Conservation (phyloP, 2,329 filamentous ascomycete genomes). For the Myotisia sp. region DNA sequence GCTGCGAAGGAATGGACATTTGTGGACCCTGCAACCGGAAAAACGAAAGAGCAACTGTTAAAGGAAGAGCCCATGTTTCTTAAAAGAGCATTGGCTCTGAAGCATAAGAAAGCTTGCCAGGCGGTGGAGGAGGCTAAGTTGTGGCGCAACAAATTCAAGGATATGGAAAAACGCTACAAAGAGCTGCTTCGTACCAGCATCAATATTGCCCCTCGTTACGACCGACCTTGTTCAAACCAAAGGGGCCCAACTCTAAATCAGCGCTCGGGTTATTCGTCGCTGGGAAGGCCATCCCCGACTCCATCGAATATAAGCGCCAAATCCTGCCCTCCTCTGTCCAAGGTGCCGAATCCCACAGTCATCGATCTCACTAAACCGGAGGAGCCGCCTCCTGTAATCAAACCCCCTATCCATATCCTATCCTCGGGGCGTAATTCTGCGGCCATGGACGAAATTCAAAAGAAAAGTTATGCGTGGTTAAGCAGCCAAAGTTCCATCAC, state of each 20-base stretch:
- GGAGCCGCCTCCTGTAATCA: not conserved
- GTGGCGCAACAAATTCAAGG: constrained; percentile 15
- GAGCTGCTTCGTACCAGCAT: constrained; percentile 3
- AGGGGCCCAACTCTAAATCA: too few relatives aligned
- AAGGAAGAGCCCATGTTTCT: constrained; percentile 11
- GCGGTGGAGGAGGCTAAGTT: constrained; percentile 18
- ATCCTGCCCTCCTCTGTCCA: not conserved
- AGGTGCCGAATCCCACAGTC: constrained; percentile 8
- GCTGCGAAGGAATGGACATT: constrained; percentile 15
- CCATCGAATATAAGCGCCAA: not conserved
- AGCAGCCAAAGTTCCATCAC: constrained; percentile 8
- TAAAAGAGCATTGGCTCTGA: constrained; percentile 15
- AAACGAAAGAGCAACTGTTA: constrained; percentile 13
- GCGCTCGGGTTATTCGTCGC: too few relatives aligned
- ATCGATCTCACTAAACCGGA: constrained; percentile 10
- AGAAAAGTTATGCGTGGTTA: constrained; percentile 23
- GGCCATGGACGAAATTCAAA: constrained; percentile 17
- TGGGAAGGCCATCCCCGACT: not conserved
- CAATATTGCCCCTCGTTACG: not conserved
- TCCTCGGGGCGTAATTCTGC: constrained; percentile 2
- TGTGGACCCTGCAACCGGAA: constrained; percentile 19
- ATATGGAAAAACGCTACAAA: constrained; percentile 16
- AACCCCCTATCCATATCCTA: not conserved
- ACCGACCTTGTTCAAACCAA: too few relatives aligned
- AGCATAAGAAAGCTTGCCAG: constrained; percentile 15